A percentile compares a stretch with the other conserved stretches of the same genome.
Evolutionary conservation across 805 yeast genomes (phyloP).

Genomic region (Metschnikowia continentalis): DNA sequence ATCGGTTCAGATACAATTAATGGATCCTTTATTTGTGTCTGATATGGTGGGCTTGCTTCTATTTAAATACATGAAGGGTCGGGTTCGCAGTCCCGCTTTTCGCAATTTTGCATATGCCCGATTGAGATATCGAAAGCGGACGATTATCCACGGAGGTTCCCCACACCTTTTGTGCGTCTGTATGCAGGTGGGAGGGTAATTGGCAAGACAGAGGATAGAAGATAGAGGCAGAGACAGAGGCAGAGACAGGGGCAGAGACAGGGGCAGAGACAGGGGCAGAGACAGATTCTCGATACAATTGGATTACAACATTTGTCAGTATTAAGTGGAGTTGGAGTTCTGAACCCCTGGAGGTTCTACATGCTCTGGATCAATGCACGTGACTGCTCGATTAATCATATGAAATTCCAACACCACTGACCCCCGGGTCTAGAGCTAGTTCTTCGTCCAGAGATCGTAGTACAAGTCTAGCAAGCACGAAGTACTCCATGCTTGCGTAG

Average conservation of each 20-base stretch:
- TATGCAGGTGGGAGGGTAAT: not conserved
- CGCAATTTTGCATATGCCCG: constrained; percentile 6
- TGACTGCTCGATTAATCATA: too few relatives aligned
- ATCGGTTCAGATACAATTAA: not conserved
- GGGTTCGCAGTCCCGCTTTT: constrained; percentile 17
- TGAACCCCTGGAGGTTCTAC: too few relatives aligned
- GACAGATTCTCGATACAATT: too few relatives aligned
- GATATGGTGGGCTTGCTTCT: not conserved
- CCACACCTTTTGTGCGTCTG: not conserved
- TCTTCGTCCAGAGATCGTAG: constrained; percentile 49
- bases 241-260: not conserved
- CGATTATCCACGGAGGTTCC: constrained; percentile 4
- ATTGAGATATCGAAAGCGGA: not conserved
- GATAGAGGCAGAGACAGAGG: not conserved
- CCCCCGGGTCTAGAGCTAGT: not conserved
- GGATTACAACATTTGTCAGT: too few relatives aligned
- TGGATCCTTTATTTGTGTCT: not conserved
- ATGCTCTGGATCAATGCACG: too few relatives aligned
- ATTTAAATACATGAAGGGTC: constrained; percentile 5
- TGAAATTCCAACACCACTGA: too few relatives aligned
- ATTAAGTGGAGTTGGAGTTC: too few relatives aligned
- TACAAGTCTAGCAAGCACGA: constrained; percentile 80
- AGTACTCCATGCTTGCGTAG: constrained; percentile 96
- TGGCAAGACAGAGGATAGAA: not conserved
- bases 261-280: not conserved